Evolutionary conservation across 2,329 filamentous ascomycete species (phyloP), one percentile per base, ranked within the genome.

Genomic region (Pyrenophora graminea): DNA sequence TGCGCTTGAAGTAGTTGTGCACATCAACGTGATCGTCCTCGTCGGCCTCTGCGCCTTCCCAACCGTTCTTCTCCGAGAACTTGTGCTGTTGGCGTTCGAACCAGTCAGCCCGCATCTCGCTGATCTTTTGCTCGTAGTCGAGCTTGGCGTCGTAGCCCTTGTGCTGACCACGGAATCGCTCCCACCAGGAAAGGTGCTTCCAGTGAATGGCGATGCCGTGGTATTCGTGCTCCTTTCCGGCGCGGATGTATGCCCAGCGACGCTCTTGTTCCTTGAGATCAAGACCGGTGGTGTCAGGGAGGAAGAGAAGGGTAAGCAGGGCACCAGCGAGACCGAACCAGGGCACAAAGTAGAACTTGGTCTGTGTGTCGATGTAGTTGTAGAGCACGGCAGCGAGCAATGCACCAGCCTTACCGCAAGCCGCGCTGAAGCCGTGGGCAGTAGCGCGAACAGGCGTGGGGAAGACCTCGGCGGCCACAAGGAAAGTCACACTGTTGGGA

Each of bases 221-320:
- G 79, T 97, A 97, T 41, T 97, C 90, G 25, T 85, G 56, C 61
- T 86, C 87, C 53, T 85, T 85, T 55, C 91, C 91, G 2, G 84
- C 80, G 53, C 90, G 87, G 72, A 97, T 90, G 76, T 88, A 97
- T 49, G 81, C 77, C 92, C 93, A 97, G 67, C 93, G 87, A 59
- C 93, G 89, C 77, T 97, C 93, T 77, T 97, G 92, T 76, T 97
- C 93, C 81, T 96, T 96, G 57, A 97, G 85, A 71, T 97, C 93
- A 33, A 97, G 88, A 49, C 93, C 93, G 8, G 92, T 97, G 65
- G 93, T 97, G 72, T 97, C 93, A n/a, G 93, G 93, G 27, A 97
- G 86, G 82, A 91, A 97, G 65, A 95, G 61, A 61, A 79, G 86
- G 37, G 92, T 97, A 53, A 97, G 74, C 23, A 97, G 62, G 78